Base-by-base conservation (phyloP, 2,329 filamentous ascomycete genomes). In the Trichoderma sp. region DNA sequence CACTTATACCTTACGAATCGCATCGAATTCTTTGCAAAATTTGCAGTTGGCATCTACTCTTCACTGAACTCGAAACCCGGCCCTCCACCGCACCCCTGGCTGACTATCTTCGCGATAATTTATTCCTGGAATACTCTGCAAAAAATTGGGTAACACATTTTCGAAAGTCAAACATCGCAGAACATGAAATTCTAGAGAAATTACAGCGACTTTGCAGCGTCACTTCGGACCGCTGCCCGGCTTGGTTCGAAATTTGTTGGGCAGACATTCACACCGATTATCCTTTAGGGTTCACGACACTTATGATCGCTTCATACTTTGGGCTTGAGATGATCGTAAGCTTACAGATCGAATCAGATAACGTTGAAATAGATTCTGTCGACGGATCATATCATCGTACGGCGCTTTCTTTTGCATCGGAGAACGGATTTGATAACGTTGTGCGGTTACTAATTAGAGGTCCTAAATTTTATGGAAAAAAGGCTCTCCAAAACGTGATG, bases 321-420 rank as follows among this genome's bases (percentile, higher is more conserved):
- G 62, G 62, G 4, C 6, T 65, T 4, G 43, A 65, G 8, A 4
- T 2, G 3, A 18, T 65, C 11, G 43, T 65, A 1, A 64, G 28
- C 6, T 28, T 14, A 7, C 39, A 65, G 11, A n/a, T 65, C 4
- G 9, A 34, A 21, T 6, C 9, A 47, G n/a, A 1, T 2, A 0
- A 34, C 5, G 18, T 53, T 6, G 4, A 32, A 11, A 21, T 65
- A 11, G 28, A 65, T 24, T 51, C 12, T 24, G 12, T 11, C n/a
- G 62, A 65, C n/a, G 2, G 8, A n/a, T 34, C 12, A 18, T 26
- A 34, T 24, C 1, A 15, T 2, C 62, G 62, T 53, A 34, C 43
- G 1, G 62, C 62, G 8, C 43, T 65, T n/a, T 65, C 62, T 4
- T 65, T 43, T 28, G 62, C 62, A 24, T 53, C 62, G 1, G 62